Evolutionary conservation across 495 filamentous ascomycete species (phyloP), one percentile per base, ranked within the genome.

Genomic region (Neurospora sublineolata): DNA sequence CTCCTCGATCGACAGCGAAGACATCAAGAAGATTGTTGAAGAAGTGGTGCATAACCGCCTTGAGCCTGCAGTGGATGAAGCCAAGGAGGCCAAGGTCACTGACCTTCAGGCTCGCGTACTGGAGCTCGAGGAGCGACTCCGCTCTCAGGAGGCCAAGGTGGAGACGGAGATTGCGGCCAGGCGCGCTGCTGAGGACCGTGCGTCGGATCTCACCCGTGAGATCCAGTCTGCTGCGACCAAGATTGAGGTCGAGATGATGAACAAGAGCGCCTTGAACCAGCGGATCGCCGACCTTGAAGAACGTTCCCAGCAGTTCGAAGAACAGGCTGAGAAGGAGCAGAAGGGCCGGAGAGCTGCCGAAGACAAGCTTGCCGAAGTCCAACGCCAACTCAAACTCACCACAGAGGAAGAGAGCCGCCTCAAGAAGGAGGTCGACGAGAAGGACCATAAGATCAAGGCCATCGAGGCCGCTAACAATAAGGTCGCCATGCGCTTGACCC

Each of bases 371-470:
- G 84, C 86, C 42, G 90, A 95, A 75, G 84, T 89, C 37, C 88
- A 92, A 78, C 86, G 87, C 71, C 84, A 90, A 20, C 83, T 95
- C 7, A 88, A 89, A 72, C 86, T 90, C 73, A 83, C 85, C 46
- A 83, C 85, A 8, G 90, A 91, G 42, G 90, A 94, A 76, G 92
- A 95, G 74, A 83, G 82, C 68, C 88, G 90, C 38, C 87, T 95
- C 70, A 87, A 90, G 40, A 87, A 91, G 72, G 84, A 89, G 33
- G 84, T 91, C 18, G 89, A 90, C 33, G 89, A 93, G 74, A 89
- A 88, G 36, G 89, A 85, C 39, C 76, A 81, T 7, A 82, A 77
- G 76, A 80, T 86, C 44, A 84, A 79, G 76, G 58, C 70, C 9
- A 72, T 81, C 38, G 86, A 89, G 74, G 77, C 84, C 46, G 75